These are phyloP conservation scores for Kodamaea neixiangensis DNA, from an alignment of 805 yeast genomes.

Conservation along the genomic window DNA sequence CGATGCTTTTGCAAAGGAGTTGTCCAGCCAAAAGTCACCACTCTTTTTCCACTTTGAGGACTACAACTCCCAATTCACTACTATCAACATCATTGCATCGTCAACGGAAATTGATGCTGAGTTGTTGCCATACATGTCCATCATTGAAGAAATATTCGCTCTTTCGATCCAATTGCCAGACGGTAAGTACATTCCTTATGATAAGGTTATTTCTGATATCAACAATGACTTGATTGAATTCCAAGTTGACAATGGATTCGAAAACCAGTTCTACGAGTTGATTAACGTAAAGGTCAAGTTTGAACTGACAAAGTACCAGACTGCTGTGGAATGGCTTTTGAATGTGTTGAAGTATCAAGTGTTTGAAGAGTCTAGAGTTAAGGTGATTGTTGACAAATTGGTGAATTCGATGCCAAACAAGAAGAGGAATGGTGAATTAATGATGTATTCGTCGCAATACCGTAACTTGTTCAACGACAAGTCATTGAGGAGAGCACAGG, in stretches of 20 bases:
- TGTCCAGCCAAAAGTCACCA: conserved; percentile 3
- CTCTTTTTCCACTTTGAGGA: conserved; percentile 77
- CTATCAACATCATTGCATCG: conserved; percentile 61
- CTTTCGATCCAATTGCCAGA: conserved; percentile 67
- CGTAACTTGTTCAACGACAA: conserved; percentile 54
- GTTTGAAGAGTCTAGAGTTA: conserved; percentile 73
- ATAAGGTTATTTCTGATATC: conserved; percentile 71
- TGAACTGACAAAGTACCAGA: conserved; percentile 58
- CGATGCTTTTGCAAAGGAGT: conserved; percentile 21
- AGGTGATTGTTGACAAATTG: conserved; percentile 62
- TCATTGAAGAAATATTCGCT: conserved; percentile 66
- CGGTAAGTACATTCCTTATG: conserved; percentile 63
- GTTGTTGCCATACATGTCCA: conserved; percentile 63
- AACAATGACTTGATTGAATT: conserved; percentile 73
- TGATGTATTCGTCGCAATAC: conserved; percentile 65
- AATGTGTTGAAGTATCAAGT: conserved; percentile 63
- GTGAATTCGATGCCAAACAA: conserved; percentile 61
- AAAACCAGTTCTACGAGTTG: conserved; percentile 65
- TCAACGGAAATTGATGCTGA: conserved; percentile 52
- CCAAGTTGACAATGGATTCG: conserved; percentile 56
- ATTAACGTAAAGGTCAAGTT: conserved; percentile 63
- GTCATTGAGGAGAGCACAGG: conserved; percentile 67
- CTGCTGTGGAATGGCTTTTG: conserved; percentile 76
- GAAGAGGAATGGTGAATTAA: conserved; percentile 61
- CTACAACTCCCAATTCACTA: conserved; percentile 75